Base-by-base conservation (phyloP, 768 basidiomycete species). In the Psilocybe sp. region DNA sequence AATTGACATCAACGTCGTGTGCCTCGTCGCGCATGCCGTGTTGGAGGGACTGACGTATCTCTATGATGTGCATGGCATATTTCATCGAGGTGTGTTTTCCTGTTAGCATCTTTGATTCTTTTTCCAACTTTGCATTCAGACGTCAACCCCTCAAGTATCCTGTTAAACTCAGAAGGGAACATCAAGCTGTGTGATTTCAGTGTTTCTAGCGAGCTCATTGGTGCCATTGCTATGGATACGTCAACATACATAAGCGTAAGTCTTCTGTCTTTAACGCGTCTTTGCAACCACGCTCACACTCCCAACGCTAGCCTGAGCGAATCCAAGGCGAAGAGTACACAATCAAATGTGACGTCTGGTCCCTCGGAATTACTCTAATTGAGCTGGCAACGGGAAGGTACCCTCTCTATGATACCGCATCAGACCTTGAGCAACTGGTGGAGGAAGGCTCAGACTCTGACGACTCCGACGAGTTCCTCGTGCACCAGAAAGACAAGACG, bases 181-280 rank as follows among this genome's bases (percentile, higher is more conserved):
- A 95, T 98, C 77, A 99, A 99, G 70, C 90, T 99, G 44, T 98
- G 97, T 62, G 97, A 99, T 69, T 99, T 99, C 65, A 97, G 97
- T 20, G 97, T 99, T 5, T 98, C 95, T 0, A 97, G 97, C 12
- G 97, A 99, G 68, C 79, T 99, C 60, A 96, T 98, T 70, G 98
- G 98, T 71, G 95, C 92, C 3, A 94, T 99, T 55, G 97, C 97
- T 63, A 97, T 99, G 28, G 97, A 97, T 13, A 99, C 97, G 12
- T 94, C 91, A 47, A 98, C 95, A 6, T 99, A 99, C 68, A 99
- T 99, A 97, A 98, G 95, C 58, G 97, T 98, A 70, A 61, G 85
- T 79, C 41, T 23, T 13, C 37, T 8, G 4, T 23, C 4, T 35
- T 38, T 0, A 23, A 32, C 39, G 32, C 33, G 13, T 36, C 6